A percentile compares a stretch with the other conserved stretches of the same genome.
phyloP scores from a whole-genome alignment of 805 yeast species.

The Yamadazyma ubonensis region DNA sequence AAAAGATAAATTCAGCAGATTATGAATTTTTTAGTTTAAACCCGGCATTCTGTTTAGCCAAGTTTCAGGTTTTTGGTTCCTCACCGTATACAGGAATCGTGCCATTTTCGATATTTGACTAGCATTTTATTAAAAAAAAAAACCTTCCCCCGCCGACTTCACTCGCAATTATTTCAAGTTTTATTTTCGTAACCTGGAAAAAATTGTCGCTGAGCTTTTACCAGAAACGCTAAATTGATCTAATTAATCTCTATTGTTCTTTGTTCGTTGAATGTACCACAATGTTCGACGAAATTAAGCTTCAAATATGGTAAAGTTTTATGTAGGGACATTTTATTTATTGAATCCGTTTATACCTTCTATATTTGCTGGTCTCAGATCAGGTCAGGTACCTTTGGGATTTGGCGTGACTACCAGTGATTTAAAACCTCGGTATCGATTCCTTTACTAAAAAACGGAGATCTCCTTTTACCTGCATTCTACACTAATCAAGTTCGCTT shows the following conservation, averaged over 20 bases:
- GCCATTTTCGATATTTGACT: background rate
- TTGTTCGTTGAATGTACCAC: slow-evolving; percentile 1
- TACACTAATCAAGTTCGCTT: slow-evolving; percentile 1
- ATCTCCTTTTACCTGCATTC: background rate
- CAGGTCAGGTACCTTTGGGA: too few relatives aligned
- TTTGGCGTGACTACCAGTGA: too few relatives aligned
- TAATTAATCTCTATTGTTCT: slow-evolving; percentile 5
- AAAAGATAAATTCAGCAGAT: background rate
- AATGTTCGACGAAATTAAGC: background rate
- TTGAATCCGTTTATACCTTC: too few relatives aligned
- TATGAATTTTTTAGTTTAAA: slow-evolving; percentile 4
- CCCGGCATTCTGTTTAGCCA: slow-evolving; percentile 7
- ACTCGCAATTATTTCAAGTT: background rate
- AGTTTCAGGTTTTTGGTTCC: background rate
- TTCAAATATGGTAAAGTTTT: too few relatives aligned
- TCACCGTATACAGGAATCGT: background rate
- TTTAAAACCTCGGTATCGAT: background rate
- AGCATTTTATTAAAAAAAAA: background rate
- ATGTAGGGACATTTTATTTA: too few relatives aligned
- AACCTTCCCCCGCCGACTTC: background rate
- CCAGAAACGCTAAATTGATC: slow-evolving; percentile 7
- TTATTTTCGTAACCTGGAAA: background rate
- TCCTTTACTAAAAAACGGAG: background rate
- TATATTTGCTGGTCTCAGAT: too few relatives aligned
- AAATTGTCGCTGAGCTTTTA: slow-evolving; percentile 1